Evolutionary conservation across 2,329 filamentous ascomycete species (phyloP).

Genomic region (Eurotiales sp.): DNA sequence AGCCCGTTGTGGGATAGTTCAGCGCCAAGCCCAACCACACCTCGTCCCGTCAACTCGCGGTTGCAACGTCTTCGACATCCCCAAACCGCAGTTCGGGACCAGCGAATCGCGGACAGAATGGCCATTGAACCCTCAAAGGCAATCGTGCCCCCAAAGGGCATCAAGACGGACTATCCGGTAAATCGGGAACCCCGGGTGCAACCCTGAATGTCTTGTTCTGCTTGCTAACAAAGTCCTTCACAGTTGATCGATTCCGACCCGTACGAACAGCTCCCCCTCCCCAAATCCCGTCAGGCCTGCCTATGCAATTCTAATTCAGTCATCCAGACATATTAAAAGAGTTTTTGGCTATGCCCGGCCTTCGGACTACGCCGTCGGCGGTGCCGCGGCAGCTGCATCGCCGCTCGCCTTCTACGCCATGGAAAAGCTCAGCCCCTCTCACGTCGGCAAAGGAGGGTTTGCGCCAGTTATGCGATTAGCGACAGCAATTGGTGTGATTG

Average conservation of each 20-base stretch:
- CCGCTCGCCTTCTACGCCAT: constrained; percentile 72
- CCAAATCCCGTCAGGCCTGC: not conserved
- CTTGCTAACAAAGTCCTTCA: constrained; percentile 15
- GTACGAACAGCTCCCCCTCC: too few relatives aligned
- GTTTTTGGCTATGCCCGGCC: constrained; percentile 82
- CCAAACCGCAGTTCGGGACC: not conserved
- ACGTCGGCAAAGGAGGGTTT: constrained; percentile 78
- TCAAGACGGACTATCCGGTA: constrained; percentile 84
- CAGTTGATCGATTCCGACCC: constrained; percentile 99
- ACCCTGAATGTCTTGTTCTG: constrained; percentile 9
- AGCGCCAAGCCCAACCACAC: not conserved
- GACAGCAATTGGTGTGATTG: constrained; percentile 66
- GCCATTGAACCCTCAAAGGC: constrained; percentile 38
- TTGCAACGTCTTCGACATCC: constrained; percentile 1
- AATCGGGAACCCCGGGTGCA: constrained; percentile 34
- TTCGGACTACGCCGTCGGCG: constrained; percentile 74
- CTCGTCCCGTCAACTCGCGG: not conserved
- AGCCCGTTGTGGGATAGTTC: not conserved
- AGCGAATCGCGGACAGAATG: constrained; percentile 25
- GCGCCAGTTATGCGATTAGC: constrained; percentile 76
- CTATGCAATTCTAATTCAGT: constrained; percentile 25
- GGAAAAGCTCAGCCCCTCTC: constrained; percentile 81
- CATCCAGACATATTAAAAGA: constrained; percentile 76
- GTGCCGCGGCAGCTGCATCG: constrained; percentile 64
- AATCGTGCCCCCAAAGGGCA: constrained; percentile 70